Conservation (phyloP, 1,139 yeast genomes). For the Hanseniaspora gamundiae region DNA sequence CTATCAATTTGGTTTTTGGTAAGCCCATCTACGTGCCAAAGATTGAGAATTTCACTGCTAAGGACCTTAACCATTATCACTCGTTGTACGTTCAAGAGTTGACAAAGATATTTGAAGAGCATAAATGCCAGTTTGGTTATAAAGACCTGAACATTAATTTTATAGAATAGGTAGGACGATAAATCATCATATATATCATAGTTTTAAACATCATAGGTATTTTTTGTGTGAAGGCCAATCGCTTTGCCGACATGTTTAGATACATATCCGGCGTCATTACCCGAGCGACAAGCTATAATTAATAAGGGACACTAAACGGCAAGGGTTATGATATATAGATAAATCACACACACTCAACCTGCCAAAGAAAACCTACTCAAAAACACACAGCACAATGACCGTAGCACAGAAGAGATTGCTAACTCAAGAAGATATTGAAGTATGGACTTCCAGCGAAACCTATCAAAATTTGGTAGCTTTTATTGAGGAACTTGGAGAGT, state of each 20-base stretch:
- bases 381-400: too few relatives aligned
- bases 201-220: too few relatives aligned
- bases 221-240: too few relatives aligned
- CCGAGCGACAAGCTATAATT: too few relatives aligned
- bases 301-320: not conserved
- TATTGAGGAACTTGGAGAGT: constrained; percentile 44
- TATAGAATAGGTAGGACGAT: constrained; percentile 32
- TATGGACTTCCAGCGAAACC: constrained; percentile 47
- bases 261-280: too few relatives aligned
- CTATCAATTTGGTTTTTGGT: constrained; percentile 73
- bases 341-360: not conserved
- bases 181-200: too few relatives aligned
- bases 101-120: constrained; percentile 51
- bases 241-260: too few relatives aligned
- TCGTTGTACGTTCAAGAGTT: constrained; percentile 57
- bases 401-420: constrained; percentile 45
- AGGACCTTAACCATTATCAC: constrained; percentile 61
- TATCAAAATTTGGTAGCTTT: constrained; percentile 42
- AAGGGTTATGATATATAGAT: not conserved
- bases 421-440: constrained; percentile 46
- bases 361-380: too few relatives aligned
- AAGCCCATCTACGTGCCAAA: constrained; percentile 63
- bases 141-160: constrained; percentile 35
- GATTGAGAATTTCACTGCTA: constrained; percentile 32
- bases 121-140: constrained; percentile 49